Conservation (phyloP, 345 rosid species). For the Gynandropsis gynandra region DNA sequence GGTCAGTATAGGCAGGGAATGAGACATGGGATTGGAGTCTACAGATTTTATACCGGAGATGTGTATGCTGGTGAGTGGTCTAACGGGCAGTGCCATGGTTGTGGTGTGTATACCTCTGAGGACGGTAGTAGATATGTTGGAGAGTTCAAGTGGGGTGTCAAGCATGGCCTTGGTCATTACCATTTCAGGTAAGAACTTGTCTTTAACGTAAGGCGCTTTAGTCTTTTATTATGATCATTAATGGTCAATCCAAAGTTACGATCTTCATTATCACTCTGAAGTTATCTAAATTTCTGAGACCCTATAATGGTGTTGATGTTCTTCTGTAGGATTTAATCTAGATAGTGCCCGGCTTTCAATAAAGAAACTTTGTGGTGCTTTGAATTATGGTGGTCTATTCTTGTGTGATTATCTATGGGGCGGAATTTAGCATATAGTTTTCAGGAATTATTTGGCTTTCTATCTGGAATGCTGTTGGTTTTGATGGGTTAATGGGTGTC, state of each 20-base stretch:
- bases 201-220: constrained; percentile 29
- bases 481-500: constrained; percentile 4
- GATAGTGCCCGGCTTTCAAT: no score
- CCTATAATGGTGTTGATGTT: constrained; percentile 23
- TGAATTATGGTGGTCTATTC: no score
- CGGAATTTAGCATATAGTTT: not conserved
- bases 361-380: no score
- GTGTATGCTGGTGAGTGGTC: constrained; percentile 89
- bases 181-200: constrained; percentile 59
- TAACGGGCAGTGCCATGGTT: constrained; percentile 81
- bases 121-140: constrained; percentile 77
- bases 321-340: not conserved
- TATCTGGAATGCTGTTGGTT: not conserved
- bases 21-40: constrained; percentile 82
- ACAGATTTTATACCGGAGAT: constrained; percentile 70
- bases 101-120: constrained; percentile 69
- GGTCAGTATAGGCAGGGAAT: constrained; percentile 79
- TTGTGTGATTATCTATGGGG: no score
- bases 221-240: constrained; percentile 28
- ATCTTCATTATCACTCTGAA: constrained; percentile 1
- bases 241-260: constrained; percentile 14
- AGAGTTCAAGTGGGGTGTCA: constrained; percentile 86
- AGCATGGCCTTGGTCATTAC: constrained; percentile 81
- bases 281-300: constrained; percentile 20
- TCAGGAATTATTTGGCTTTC: constrained; percentile 11